Evolutionary conservation across 176 grass and related monocot genomes (phyloP), one percentile per base, ranked within the genome.

Genomic region (Lolium perenne): DNA sequence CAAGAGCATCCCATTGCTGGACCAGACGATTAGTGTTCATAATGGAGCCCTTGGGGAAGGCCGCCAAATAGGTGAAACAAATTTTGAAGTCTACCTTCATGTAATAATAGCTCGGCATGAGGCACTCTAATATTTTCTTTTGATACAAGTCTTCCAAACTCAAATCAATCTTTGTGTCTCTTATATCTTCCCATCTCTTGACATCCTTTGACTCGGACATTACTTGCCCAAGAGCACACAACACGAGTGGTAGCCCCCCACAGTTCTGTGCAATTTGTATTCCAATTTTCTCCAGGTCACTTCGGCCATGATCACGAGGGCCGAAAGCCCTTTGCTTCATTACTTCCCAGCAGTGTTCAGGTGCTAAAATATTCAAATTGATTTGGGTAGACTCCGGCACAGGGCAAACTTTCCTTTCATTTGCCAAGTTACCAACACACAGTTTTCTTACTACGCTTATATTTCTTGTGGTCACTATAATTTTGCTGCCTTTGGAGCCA

Each of bases 11-110:
- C 86, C 89, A 94, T 71, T 91, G 82, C 10, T 85, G 80, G 51
- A 94, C 68, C 4, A 94, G 23, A 35, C 48, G 79, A 10, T 91
- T 83, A 32, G 38, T 68, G 10, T 81, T 59, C 32, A 94, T 74
- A 23, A 41, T 46, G 41, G 47, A 89, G 35, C 82, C 80, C 64
- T 94, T 91, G 0, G 89, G 86, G 38, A 94, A 84, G 47, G 88
- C 75, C 53, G 83, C 90, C 61, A 86, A 86, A 62, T 84, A 94
- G 13, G 79, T 84, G 78, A 94, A 94, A 75, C 88, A 94, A 45
- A 79, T 75, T 50, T 91, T 94, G 15, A 84, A 71, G 22, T 91
- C 10, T 0, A 8, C 38, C 14, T 83, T 68, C 74, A 91, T 80
- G n/a, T 85, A 76, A 29, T 89, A 58, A 47, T 89, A 94, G 47